phyloP scores from a whole-genome alignment of 2,329 filamentous ascomycete species.

The Aureobasidium sp. region DNA sequence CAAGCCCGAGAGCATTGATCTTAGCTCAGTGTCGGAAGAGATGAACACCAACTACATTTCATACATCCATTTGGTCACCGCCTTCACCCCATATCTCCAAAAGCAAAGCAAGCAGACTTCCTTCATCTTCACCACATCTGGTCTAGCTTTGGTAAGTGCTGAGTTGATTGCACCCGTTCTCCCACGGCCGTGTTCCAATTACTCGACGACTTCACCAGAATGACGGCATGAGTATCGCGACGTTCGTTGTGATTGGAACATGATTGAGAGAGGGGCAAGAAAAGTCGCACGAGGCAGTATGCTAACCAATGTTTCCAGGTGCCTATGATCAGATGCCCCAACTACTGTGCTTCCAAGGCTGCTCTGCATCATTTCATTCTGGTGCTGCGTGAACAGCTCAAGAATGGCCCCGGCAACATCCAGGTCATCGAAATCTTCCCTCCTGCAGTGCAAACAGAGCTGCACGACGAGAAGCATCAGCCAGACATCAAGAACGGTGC shows the following conservation, averaged over 20 bases:
- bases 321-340: constrained; percentile 41
- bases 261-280: not conserved
- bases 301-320: not conserved
- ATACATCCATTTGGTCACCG: constrained; percentile 43
- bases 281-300: not conserved
- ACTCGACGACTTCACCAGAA: not conserved
- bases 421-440: constrained; percentile 51
- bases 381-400: constrained; percentile 45
- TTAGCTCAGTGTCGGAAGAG: constrained; percentile 38
- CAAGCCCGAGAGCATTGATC: constrained; percentile 41
- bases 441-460: constrained; percentile 51
- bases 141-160: constrained; percentile 38
- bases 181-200: not conserved
- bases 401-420: constrained; percentile 38
- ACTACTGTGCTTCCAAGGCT: constrained; percentile 51
- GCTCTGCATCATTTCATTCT: constrained; percentile 50
- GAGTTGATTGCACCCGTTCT: not conserved
- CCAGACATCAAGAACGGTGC: constrained; percentile 43
- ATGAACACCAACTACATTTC: constrained; percentile 47
- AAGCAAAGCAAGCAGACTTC: constrained; percentile 37
- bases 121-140: constrained; percentile 44
- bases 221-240: not conserved
- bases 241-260: not conserved
- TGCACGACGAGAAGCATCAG: constrained; percentile 50
- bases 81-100: constrained; percentile 45